phyloP scores from a whole-genome alignment of 257 asterid genomes.

The Petrea volubilis region DNA sequence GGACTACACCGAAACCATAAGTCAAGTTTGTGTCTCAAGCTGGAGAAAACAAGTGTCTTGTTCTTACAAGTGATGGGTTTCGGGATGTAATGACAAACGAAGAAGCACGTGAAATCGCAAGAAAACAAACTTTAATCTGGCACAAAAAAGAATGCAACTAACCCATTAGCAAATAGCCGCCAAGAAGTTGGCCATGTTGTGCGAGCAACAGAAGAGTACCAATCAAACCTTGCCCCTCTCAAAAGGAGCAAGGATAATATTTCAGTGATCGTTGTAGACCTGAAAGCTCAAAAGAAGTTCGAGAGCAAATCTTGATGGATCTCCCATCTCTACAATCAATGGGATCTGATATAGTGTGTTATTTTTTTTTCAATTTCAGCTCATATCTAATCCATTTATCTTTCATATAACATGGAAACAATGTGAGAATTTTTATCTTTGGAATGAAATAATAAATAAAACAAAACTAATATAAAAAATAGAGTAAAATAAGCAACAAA shows the following conservation, averaged over 20 bases:
- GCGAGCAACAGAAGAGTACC: conserved; percentile 79
- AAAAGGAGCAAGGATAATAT: conserved; percentile 79
- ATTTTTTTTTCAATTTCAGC: neutral
- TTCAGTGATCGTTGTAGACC: conserved; percentile 68
- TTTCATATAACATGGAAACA: no score
- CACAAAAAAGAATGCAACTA: conserved; percentile 62
- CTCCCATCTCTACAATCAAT: neutral
- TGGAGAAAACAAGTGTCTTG: conserved; percentile 74
- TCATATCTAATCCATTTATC: conserved; percentile 58
- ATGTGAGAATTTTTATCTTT: no score
- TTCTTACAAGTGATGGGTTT: conserved; percentile 80
- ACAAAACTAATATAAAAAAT: no score
- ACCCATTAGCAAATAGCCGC: conserved; percentile 48
- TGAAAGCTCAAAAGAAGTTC: conserved; percentile 70
- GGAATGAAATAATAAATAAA: no score
- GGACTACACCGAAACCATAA: conserved; percentile 79
- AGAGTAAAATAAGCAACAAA: no score
- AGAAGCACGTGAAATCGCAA: conserved; percentile 71
- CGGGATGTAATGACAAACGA: conserved; percentile 82
- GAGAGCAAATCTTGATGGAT: conserved; percentile 54
- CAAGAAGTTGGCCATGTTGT: conserved; percentile 73
- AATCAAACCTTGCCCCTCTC: conserved; percentile 58
- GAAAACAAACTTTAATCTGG: conserved; percentile 69
- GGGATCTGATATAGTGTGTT: conserved; percentile 26
- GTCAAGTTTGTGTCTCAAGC: conserved; percentile 62